These are phyloP conservation scores for Lolium multiflorum DNA, from an alignment of 176 grass and related monocot genomes.

Conservation along the genomic window DNA sequence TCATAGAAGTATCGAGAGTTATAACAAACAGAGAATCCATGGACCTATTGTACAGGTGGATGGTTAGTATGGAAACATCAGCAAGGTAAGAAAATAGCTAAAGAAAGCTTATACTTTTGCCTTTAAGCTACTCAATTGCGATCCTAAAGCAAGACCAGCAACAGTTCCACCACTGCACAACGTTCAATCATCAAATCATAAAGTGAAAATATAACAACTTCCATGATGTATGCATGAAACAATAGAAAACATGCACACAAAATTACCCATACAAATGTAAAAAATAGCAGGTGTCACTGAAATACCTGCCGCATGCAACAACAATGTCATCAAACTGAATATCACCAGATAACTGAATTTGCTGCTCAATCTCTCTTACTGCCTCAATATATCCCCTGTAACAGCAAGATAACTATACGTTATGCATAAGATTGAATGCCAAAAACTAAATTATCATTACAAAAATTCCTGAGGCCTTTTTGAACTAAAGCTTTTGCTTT, in stretches of 20 bases:
- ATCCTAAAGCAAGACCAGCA: slow-evolving; percentile 84
- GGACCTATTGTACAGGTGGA: slow-evolving; percentile 60
- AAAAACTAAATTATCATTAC: neutral
- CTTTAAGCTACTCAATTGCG: slow-evolving; percentile 82
- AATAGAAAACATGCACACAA: neutral
- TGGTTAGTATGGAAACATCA: slow-evolving; percentile 42
- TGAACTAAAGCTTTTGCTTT: neutral
- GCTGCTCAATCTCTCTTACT: slow-evolving; percentile 81
- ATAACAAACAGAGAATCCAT: slow-evolving; percentile 92
- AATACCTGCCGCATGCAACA: slow-evolving; percentile 90
- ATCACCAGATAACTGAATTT: slow-evolving; percentile 53
- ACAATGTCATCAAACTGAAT: slow-evolving; percentile 83
- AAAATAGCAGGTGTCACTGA: neutral
- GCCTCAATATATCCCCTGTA: slow-evolving; percentile 95
- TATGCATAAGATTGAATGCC: slow-evolving; percentile 1
- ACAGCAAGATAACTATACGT: slow-evolving; percentile 8
- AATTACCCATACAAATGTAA: slow-evolving; percentile 25
- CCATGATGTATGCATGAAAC: slow-evolving; percentile 7
- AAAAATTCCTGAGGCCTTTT: neutral
- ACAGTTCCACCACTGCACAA: slow-evolving; percentile 86
- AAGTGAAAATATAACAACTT: neutral
- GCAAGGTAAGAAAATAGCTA: slow-evolving; percentile 16
- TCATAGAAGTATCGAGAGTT: slow-evolving; percentile 85
- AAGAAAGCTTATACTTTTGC: slow-evolving; percentile 66
- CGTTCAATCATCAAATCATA: slow-evolving; percentile 30